These are phyloP conservation scores for Nakaseomyces bracarensis DNA, from an alignment of 1,139 yeast genomes.

Conservation along the genomic window DNA sequence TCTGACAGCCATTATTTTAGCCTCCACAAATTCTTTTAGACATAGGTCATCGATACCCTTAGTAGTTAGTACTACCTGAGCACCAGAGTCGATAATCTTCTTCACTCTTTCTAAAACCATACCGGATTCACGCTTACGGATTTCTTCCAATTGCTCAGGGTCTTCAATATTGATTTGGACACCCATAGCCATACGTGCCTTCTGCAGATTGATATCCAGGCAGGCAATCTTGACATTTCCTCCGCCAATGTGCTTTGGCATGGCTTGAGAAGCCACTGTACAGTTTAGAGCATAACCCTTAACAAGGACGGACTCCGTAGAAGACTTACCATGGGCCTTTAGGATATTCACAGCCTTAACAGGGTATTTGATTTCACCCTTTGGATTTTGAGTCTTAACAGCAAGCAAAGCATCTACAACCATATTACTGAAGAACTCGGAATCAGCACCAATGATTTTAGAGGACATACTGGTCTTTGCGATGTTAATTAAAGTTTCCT, in stretches of 20 bases:
- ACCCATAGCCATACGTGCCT: conserved; percentile 97
- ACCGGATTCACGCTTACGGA: conserved; percentile 89
- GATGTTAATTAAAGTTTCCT: conserved; percentile 72
- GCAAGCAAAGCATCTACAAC: conserved; percentile 96
- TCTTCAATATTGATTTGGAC: conserved; percentile 95
- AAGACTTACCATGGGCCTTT: conserved; percentile 94
- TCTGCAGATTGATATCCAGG: conserved; percentile 88
- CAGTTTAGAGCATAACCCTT: conserved; percentile 96
- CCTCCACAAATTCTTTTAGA: conserved; percentile 89
- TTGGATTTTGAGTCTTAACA: conserved; percentile 80
- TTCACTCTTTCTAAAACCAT: conserved; percentile 81
- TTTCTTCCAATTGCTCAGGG: conserved; percentile 94
- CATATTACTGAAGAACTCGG: conserved; percentile 80
- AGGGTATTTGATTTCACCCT: conserved; percentile 89
- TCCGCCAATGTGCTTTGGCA: conserved; percentile 69
- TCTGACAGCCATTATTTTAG: conserved; percentile 95
- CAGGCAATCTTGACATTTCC: conserved; percentile 65
- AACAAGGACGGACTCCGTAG: conserved; percentile 76
- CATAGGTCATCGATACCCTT: conserved; percentile 98
- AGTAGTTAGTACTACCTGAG: conserved; percentile 92
- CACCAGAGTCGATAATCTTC: conserved; percentile 86
- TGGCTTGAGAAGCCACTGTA: conserved; percentile 96
- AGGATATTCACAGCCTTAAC: conserved; percentile 94
- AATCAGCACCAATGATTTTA: conserved; percentile 93
- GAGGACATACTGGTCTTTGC: conserved; percentile 97